Evolutionary conservation across 441 rosid genomes (phyloP), one percentile per base, ranked within the genome.

Genomic region (Populus hybrid): DNA sequence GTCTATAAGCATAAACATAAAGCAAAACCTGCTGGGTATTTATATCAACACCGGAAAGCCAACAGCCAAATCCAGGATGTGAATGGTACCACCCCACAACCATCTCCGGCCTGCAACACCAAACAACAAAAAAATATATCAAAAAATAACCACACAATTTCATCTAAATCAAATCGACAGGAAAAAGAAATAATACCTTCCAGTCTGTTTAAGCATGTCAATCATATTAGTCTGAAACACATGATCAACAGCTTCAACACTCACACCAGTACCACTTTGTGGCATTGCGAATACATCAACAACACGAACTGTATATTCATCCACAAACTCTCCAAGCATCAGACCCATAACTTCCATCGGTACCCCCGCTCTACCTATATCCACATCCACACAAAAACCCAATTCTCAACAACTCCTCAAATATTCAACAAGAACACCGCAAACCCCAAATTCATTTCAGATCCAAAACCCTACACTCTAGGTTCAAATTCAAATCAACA

Each of bases 81-180:
- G 99, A 94, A 82, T 96, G 99, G 87, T 94, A 96, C 99, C 99
- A 96, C 7, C 98, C 99, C 21, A 96, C 99, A 77, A 96, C 99
- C 99, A 96, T 96, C 82, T 96, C 98, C 66, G 97, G 99, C 86
- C 99, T 94, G 91, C 81, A 83, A 81, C 26, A 81, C 32, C 78
- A 82, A 77, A 20, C 35, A 20, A 65, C 2, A 59, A 32, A 32
- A n/a, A 73, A 67, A 21, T 63, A 10, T 63, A 63, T 3, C 6
- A 16, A 65, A 34, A 73, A 11, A 72, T 20, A 6, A 14, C 21
- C 2, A 2, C 9, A 30, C 1, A 10, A 67, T 14, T 32, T 67
- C 40, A 63, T 63, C 26, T 3, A 26, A 67, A 30, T 32, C 70
- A 67, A 67, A 50, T 54, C 67, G 5, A 12, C 32, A 72, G 40